Evolutionary conservation across 208 protist species (phyloP).

Genomic region (Acanthamoeba culbertsoni): DNA sequence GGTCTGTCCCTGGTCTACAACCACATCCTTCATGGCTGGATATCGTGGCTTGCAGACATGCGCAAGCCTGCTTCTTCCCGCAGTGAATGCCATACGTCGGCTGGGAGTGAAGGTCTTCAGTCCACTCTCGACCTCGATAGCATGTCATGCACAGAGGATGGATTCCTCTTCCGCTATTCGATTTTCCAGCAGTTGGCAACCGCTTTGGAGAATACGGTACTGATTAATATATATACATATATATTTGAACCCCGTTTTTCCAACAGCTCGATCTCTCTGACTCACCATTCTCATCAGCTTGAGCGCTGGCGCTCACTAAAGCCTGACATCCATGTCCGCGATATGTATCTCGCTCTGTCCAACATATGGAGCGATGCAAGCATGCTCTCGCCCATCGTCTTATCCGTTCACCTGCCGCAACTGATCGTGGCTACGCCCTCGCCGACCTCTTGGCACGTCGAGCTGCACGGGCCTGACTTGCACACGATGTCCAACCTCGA

Average conservation of each 20-base stretch:
- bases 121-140: not conserved
- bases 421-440: not conserved
- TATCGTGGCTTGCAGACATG: not conserved
- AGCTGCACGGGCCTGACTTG: not conserved
- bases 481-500: not conserved
- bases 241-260: not conserved
- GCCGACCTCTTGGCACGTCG: not conserved
- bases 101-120: not conserved
- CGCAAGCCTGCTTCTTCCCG: not conserved
- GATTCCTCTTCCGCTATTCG: not conserved
- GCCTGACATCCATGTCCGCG: not conserved
- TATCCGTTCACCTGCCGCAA: not conserved
- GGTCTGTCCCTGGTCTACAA: conserved; percentile 23
- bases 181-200: not conserved
- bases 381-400: not conserved
- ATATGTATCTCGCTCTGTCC: not conserved
- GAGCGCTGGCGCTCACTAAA: not conserved
- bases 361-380: not conserved
- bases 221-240: not conserved
- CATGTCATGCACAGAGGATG: not conserved
- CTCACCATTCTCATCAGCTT: not conserved
- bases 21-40: conserved; percentile 17
- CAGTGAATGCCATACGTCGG: not conserved
- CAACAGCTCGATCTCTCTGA: not conserved
- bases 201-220: not conserved